Evolutionary conservation across 257 asterid species (phyloP), one percentile per base, ranked within the genome.

Genomic region (Scutellaria barbata): DNA sequence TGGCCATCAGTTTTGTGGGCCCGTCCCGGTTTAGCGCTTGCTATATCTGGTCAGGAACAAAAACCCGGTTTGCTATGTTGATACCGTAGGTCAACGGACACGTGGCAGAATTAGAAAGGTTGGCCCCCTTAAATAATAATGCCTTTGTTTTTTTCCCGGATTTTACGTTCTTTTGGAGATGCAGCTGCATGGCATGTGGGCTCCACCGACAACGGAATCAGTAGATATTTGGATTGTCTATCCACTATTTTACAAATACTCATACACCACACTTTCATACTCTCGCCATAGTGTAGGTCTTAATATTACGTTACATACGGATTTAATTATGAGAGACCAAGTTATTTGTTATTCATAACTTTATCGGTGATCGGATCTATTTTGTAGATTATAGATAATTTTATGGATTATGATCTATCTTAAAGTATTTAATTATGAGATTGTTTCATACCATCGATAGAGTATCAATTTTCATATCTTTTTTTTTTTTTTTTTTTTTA

Each of bases 181-280:
- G 48, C 71, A 68, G 58, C 16, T 70, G 75, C 75, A 57, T 70
- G 75, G 67, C 50, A 57, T n/a, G 66, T 69, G 66, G 57, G 74
- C 12, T 46, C 68, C 75, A 70, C 75, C 51, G 68, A 35, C 75
- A 57, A 70, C 10, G 40, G 59, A 47, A 59, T 59, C 68, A 16
- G 37, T 52, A 18, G 52, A 52, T 67, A 67, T 66, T 65, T 65
- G 58, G 45, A 46, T 8, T 63, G 69, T 65, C 70, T 46, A 18
- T 56, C 30, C 2, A 22, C 25, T 22, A 22, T 22, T 22, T 22
- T 22, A 22, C 25, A 22, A 22, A 22, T 20, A 20, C 25, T 20
- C 2, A 20, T 22, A 1, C 25, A n/a, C 25, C 25, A 22, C 25
- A 22, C 25, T n/a, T n/a, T n/a, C n/a, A n/a, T n/a, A n/a, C n/a